phyloP scores from a whole-genome alignment of 306 rosid species.

The Medicago ruthenica region DNA sequence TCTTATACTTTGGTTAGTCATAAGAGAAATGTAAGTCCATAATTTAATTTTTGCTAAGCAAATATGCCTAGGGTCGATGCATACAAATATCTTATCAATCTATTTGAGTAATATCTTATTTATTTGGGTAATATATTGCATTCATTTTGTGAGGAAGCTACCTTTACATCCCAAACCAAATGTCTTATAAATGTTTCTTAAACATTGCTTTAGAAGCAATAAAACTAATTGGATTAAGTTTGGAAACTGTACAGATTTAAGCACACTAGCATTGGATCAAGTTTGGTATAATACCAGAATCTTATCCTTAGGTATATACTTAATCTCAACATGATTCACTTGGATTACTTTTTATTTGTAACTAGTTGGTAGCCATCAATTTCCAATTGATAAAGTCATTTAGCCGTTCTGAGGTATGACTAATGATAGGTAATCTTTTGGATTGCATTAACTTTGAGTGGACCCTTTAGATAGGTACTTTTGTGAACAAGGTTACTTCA shows the following conservation, averaged over 20 bases:
- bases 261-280: background rate
- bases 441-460: slow-evolving; percentile 36
- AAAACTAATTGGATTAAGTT: background rate
- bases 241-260: too few species aligned
- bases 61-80: too few species aligned
- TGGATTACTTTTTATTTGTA: slow-evolving; percentile 9
- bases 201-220: background rate
- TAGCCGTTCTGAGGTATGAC: background rate
- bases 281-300: slow-evolving; percentile 21
- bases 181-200: background rate
- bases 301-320: background rate
- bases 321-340: slow-evolving; percentile 21
- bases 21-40: too few species aligned
- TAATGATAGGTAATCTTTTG: slow-evolving; percentile 27
- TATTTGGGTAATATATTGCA: background rate
- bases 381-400: slow-evolving; percentile 21
- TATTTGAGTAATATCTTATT: too few species aligned
- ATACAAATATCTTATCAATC: too few species aligned
- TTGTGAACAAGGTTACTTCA: slow-evolving; percentile 41
- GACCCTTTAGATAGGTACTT: slow-evolving; percentile 49
- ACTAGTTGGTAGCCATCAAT: slow-evolving; percentile 15
- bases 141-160: background rate
- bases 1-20: too few species aligned
- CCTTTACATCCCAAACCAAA: background rate
- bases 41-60: too few species aligned